A percentile compares a stretch with the other conserved stretches of the same genome.
Conservation (phyloP, 2,329 filamentous ascomycete genomes). For the Calonectria fujianensis region DNA sequence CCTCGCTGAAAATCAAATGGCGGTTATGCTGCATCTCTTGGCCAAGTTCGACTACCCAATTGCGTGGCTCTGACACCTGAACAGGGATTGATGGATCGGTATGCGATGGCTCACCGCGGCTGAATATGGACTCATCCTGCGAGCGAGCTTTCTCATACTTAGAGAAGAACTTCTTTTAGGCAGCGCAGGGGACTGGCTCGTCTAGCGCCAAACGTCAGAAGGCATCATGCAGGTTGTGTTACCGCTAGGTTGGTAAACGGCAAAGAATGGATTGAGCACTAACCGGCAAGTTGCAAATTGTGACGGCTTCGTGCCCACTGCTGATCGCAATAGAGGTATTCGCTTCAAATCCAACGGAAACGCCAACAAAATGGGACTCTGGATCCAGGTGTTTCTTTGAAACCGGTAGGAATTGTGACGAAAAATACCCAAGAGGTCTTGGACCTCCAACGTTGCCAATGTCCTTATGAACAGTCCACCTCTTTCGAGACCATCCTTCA, state of each 20-base stretch:
- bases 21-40: neutral
- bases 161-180: neutral
- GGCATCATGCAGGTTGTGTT: neutral
- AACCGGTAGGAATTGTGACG: neutral
- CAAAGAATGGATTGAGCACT: neutral
- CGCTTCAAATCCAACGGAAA: neutral
- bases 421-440: neutral
- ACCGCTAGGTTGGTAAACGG: neutral
- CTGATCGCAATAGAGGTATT: neutral
- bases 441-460: neutral
- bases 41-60: neutral
- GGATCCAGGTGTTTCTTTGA: neutral
- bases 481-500: too few relatives aligned
- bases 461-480: neutral
- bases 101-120: neutral
- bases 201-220: neutral
- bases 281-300: neutral
- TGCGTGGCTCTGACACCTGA: neutral
- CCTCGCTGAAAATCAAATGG: neutral
- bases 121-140: neutral
- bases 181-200: neutral
- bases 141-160: neutral
- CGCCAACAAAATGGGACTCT: neutral
- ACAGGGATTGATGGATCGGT: neutral
- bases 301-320: neutral